phyloP scores from a whole-genome alignment of 208 protist species.

The Blastocrithidia nonstop region DNA sequence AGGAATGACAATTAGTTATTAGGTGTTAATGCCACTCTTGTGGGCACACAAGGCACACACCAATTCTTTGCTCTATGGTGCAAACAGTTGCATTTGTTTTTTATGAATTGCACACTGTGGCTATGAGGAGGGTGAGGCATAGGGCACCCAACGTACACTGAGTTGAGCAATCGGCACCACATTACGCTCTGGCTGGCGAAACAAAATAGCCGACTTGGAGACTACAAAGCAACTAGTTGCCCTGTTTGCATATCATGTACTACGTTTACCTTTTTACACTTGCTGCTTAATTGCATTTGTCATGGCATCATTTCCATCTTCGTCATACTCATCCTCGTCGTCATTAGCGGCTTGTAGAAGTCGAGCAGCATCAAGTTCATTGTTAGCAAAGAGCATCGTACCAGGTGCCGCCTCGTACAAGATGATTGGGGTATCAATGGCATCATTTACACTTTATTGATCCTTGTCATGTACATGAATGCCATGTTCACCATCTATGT shows the following conservation, averaged over 20 bases:
- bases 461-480: background rate
- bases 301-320: background rate
- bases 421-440: conserved; percentile 44
- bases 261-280: too few species aligned
- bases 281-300: too few species aligned
- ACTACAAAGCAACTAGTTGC: conserved; percentile 81
- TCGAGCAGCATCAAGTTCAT: conserved; percentile 39
- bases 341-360: conserved; percentile 17
- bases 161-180: conserved; percentile 54
- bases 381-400: conserved; percentile 77
- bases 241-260: too few species aligned
- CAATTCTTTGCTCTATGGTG: conserved; percentile 56
- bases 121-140: conserved; percentile 32
- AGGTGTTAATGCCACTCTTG: conserved; percentile 10
- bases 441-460: conserved; percentile 7
- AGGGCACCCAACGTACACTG: conserved; percentile 60
- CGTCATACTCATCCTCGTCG: conserved; percentile 1
- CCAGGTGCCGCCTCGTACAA: conserved; percentile 72
- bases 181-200: conserved; percentile 39
- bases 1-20: conserved; percentile 51
- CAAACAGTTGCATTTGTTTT: conserved; percentile 65
- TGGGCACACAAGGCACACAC: conserved; percentile 63
- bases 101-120: conserved; percentile 68
- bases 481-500: conserved; percentile 17
- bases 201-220: conserved; percentile 48